Base-by-base conservation (phyloP, 2,329 filamentous ascomycete species). In the Rhinocladiella similis region DNA sequence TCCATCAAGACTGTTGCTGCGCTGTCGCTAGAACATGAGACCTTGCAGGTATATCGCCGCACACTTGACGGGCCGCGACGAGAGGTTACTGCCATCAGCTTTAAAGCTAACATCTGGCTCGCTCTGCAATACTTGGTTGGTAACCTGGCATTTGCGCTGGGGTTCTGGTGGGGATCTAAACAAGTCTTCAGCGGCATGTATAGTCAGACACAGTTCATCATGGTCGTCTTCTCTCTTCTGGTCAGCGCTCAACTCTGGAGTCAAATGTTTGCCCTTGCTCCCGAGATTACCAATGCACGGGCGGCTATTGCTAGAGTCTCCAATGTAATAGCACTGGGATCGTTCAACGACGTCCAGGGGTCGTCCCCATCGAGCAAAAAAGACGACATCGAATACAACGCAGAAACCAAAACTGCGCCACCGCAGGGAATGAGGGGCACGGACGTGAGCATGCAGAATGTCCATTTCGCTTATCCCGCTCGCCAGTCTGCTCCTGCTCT, bases 301-400 rank as follows among this genome's bases (percentile, higher is more conserved):
- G 82, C 91, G 50, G 89, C 93, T 1, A 90, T 91, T 0, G 79
- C 82, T 33, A 83, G 91, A 63, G 82, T 97, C 59, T 92, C 94
- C 74, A 84, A 77, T 1, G 80, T 97, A 25, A 53, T 61, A 18
- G 47, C 49, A 3, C 38, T 49, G 9, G 76, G 75, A 10, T 78
- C 80, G n/a, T n/a, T 84, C 86, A 1, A 81, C 88, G 1, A 80
- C 80, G 1, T 85, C 88, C 2, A 83, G 84, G 12, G 80, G 79
- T 27, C 42, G 14, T 33, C 39, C 14, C n/a, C 38, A 5, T 19
- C 38, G 18, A 67, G 66, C 36, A 49, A 59, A 3, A 52, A 57
- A 6, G 70, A 33, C 29, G 29, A 72, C 48, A 45, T 65, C 16
- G 70, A 73, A 56, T 62, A 63, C 5, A 29, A 13, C 20, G 36